These are phyloP conservation scores for Astrothelium macrocarpum DNA, from an alignment of 495 filamentous ascomycete genomes.

Conservation along the genomic window DNA sequence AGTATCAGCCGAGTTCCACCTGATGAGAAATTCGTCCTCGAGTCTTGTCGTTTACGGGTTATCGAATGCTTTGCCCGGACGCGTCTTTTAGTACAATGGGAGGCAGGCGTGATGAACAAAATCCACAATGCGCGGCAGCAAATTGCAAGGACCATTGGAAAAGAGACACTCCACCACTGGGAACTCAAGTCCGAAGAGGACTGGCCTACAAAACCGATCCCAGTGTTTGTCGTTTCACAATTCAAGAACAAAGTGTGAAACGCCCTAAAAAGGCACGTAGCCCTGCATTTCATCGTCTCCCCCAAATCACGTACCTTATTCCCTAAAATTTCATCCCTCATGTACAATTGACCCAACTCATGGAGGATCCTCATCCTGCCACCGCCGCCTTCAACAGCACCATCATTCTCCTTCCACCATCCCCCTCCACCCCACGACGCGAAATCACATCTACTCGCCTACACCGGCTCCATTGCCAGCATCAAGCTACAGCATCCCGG, in stretches of 20 bases:
- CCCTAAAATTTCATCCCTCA: too few species aligned
- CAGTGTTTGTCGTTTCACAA: slow-evolving; percentile 3
- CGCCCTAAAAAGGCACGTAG: background rate
- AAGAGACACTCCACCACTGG: slow-evolving; percentile 11
- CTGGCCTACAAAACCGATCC: slow-evolving; percentile 9
- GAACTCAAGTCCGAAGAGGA: slow-evolving; percentile 10
- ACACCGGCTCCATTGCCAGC: too few species aligned
- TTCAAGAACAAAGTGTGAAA: background rate
- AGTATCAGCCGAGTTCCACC: slow-evolving; percentile 2
- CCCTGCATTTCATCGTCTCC: too few species aligned
- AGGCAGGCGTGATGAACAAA: slow-evolving; percentile 8
- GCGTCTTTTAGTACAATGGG: slow-evolving; percentile 6
- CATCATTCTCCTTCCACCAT: too few species aligned
- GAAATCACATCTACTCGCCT: too few species aligned
- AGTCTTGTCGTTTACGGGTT: slow-evolving; percentile 5
- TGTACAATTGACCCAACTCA: too few species aligned
- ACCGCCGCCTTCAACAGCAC: too few species aligned
- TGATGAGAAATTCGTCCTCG: slow-evolving; percentile 7
- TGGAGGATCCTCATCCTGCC: too few species aligned
- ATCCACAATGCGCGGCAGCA: slow-evolving; percentile 6
- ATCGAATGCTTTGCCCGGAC: slow-evolving; percentile 11
- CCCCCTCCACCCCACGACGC: too few species aligned
- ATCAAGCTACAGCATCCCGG: too few species aligned
- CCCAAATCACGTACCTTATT: too few species aligned
- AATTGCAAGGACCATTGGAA: slow-evolving; percentile 8